Evolutionary conservation across 148 eudicot species (phyloP).

Genomic region (Silene uniflora): DNA sequence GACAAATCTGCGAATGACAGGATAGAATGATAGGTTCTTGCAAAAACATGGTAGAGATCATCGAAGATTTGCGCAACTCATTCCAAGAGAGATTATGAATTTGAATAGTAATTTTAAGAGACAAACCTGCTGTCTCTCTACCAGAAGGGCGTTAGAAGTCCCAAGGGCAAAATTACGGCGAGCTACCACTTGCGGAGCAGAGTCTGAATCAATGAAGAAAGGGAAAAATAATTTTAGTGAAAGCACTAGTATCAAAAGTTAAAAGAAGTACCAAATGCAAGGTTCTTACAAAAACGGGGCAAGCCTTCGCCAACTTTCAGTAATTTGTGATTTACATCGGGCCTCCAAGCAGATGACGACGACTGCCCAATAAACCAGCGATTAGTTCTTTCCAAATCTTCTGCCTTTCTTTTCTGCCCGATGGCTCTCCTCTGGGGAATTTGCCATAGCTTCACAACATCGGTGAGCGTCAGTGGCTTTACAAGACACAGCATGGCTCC

Average conservation of each 20-base stretch:
- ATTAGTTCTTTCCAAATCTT: neutral
- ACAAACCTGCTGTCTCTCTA: conserved; percentile 15
- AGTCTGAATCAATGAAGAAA: conserved; percentile 12
- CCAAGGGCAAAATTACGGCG: conserved; percentile 1
- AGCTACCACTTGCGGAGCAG: neutral
- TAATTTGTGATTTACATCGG: neutral
- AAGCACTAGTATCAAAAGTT: neutral
- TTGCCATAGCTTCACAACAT: conserved; percentile 11
- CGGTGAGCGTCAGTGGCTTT: neutral
- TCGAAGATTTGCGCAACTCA: neutral
- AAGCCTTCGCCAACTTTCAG: neutral
- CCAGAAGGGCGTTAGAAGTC: neutral
- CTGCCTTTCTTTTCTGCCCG: neutral
- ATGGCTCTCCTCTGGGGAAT: neutral
- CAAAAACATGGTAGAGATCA: neutral
- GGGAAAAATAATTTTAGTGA: neutral
- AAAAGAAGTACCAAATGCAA: neutral
- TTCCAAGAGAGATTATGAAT: neutral
- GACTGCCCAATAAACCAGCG: neutral
- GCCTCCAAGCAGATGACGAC: neutral
- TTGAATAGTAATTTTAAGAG: neutral
- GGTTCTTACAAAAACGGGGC: neutral
- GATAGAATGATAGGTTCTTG: neutral
- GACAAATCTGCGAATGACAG: neutral
- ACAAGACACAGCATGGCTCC: conserved; percentile 16